Percentiles rank a stretch among this genome's conserved stretches.
Evolutionary conservation across 441 rosid species (phyloP).

Genomic region (Aquilaria agallochum): DNA sequence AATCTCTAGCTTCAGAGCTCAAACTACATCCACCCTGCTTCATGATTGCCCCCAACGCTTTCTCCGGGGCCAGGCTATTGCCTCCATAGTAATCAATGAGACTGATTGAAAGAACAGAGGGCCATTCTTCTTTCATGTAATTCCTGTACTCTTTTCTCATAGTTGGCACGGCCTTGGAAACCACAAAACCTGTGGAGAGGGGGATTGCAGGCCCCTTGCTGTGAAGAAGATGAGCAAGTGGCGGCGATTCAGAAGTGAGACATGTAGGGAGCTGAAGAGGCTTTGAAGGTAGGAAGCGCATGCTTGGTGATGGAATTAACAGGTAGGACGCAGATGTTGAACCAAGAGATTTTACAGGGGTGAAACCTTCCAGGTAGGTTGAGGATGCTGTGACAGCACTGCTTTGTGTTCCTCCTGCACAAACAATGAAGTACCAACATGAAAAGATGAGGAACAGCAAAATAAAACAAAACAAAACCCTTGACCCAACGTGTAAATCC

Average conservation of each 20-base stretch:
- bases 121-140: slow-evolving; percentile 90
- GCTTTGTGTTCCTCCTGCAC: slow-evolving; percentile 64
- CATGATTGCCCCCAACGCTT: slow-evolving; percentile 33
- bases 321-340: slow-evolving; percentile 82
- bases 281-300: slow-evolving; percentile 92
- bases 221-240: slow-evolving; percentile 98
- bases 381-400: slow-evolving; percentile 41
- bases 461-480: neutral
- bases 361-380: slow-evolving; percentile 80
- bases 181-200: slow-evolving; percentile 88
- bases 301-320: slow-evolving; percentile 92
- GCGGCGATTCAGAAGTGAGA: slow-evolving; percentile 99
- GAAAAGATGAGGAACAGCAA: neutral
- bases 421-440: slow-evolving; percentile 1
- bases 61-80: slow-evolving; percentile 48
- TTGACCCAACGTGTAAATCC: neutral
- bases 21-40: slow-evolving; percentile 61
- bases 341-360: slow-evolving; percentile 94
- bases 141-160: slow-evolving; percentile 77
- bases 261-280: slow-evolving; percentile 98
- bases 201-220: slow-evolving; percentile 95
- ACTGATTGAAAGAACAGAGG: slow-evolving; percentile 84
- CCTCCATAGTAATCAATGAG: slow-evolving; percentile 92
- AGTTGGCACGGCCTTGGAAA: slow-evolving; percentile 90
- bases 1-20: slow-evolving; percentile 64